A percentile compares a stretch with the other conserved stretches of the same genome.
phyloP scores from a whole-genome alignment of 345 rosid species.

The Gossypium longicalyx region DNA sequence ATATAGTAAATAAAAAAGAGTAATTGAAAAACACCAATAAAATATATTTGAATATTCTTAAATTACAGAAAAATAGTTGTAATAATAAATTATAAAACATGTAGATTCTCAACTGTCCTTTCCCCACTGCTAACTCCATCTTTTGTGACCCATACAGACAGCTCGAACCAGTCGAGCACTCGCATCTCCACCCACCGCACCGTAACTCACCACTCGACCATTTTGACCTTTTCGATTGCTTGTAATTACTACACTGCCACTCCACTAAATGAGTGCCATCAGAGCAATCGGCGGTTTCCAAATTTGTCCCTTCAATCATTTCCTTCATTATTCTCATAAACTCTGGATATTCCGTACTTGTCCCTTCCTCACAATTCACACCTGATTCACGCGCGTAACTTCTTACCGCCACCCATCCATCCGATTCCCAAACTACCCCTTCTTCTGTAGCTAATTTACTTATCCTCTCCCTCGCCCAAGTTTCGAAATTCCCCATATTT shows the following conservation, averaged over 20 bases:
- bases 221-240: background rate
- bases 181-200: background rate
- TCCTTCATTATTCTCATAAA: conserved; percentile 1
- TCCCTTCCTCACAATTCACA: conserved; percentile 13
- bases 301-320: conserved; percentile 5
- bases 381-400: conserved; percentile 1
- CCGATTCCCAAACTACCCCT: conserved; percentile 53
- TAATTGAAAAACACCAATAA: background rate
- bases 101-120: conserved; percentile 4
- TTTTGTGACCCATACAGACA: conserved; percentile 18
- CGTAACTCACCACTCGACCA: background rate
- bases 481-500: background rate
- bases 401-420: conserved; percentile 53
- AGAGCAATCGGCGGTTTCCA: background rate
- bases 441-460: conserved; percentile 32
- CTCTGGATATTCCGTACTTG: conserved; percentile 21
- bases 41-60: conserved; percentile 23
- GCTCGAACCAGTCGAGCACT: conserved; percentile 13
- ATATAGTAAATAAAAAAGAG: background rate
- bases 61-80: conserved; percentile 10
- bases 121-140: conserved; percentile 23
- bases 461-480: conserved; percentile 32
- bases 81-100: conserved; percentile 18
- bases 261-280: background rate
- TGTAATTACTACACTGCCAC: conserved; percentile 15